phyloP scores from a whole-genome alignment of 306 rosid genomes.

The Medicago ruthenica region DNA sequence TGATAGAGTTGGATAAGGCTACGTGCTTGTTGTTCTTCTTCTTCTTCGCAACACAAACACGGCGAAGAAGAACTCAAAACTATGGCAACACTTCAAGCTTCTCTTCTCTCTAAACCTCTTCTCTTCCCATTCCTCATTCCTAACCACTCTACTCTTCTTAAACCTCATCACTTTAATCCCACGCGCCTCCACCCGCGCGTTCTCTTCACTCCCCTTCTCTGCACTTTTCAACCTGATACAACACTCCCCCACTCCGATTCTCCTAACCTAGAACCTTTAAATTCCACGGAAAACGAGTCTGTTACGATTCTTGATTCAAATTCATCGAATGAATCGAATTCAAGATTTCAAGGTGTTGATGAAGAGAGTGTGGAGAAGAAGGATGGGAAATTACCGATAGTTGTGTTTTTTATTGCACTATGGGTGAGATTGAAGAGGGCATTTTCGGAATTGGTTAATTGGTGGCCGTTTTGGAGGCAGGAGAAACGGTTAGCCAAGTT shows the following conservation, averaged over 20 bases:
- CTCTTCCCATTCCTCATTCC: constrained; percentile 53
- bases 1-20: too few relatives aligned
- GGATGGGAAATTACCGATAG: constrained; percentile 52
- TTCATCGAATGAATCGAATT: background rate
- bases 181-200: constrained; percentile 41
- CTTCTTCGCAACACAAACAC: too few relatives aligned
- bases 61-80: constrained; percentile 27
- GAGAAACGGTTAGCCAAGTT: constrained; percentile 78
- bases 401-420: constrained; percentile 75
- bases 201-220: constrained; percentile 36
- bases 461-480: constrained; percentile 97
- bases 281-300: constrained; percentile 10
- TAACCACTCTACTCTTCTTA: constrained; percentile 31
- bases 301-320: constrained; percentile 20
- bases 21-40: too few relatives aligned
- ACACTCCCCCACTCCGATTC: constrained; percentile 34
- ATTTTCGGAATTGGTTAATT: constrained; percentile 58
- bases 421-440: constrained; percentile 68
- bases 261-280: too few relatives aligned
- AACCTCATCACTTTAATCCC: constrained; percentile 30
- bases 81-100: constrained; percentile 79
- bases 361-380: constrained; percentile 38
- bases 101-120: constrained; percentile 67
- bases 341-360: background rate
- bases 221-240: constrained; percentile 70